Evolutionary conservation across 768 basidiomycete genomes (phyloP), one percentile per base, ranked within the genome.

Genomic region (Mrakia blollopis): DNA sequence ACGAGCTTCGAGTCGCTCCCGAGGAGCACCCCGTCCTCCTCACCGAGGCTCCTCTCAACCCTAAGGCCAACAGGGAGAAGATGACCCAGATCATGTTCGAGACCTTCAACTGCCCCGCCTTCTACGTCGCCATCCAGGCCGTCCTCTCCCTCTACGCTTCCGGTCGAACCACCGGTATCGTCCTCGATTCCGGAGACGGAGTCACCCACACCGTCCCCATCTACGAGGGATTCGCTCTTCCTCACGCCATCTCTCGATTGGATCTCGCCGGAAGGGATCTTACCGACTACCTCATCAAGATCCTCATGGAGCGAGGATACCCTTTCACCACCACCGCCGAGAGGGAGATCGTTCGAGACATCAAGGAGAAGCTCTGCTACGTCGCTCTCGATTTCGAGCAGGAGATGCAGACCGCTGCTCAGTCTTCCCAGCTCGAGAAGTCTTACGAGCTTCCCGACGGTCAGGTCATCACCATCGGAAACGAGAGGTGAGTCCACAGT

Each of bases 291-390:
- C 85, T 94, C 80, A 88, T 91, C 87, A 92, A 93, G 86, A 89
- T 91, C 81, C 85, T 94, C 83, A 91, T 88, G 84, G 94, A 97
- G 85, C 90, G 94, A 82, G 94, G 94, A 16, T 95, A 97, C 85
- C 88, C 89, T 25, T 96, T 97, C 89, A 94, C 92, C 80, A 96
- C 94, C 79, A 91, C 92, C 18, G 93, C 92, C 52, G 93, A 94
- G 86, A 88, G 90, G 82, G 93, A 94, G 89, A 93, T 97, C 77
- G 94, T 96, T 80, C 88, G 94, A 78, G 94, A 96, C 84, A 95
- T 97, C 88, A 97, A 97, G 88, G 93, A 94, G 88, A 94, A 93
- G 87, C 89, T 95, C 39, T 94, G 93, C 85, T 95, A 95, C 83
- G 94, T 96, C 79, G 93, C 93, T 54, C 88, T 94, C 78, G 93